Evolutionary conservation across 1,139 yeast genomes (phyloP).

Genomic region (Geotrichum phurueaensis): DNA sequence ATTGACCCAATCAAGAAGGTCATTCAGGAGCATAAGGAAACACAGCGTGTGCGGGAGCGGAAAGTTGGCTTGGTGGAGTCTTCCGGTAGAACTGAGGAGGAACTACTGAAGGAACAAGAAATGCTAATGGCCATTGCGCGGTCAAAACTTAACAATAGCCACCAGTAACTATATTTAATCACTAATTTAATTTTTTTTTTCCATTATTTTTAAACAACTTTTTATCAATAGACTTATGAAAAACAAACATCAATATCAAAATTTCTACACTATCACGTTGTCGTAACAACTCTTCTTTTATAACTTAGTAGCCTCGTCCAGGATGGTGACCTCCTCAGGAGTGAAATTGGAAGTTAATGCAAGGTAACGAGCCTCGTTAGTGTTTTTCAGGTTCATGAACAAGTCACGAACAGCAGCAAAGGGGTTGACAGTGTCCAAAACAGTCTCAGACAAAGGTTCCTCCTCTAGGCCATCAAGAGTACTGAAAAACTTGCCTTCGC

Average conservation of each 20-base stretch:
- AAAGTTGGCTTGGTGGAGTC: conserved; percentile 90
- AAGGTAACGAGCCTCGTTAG: conserved; percentile 31
- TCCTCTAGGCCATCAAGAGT: conserved; percentile 54
- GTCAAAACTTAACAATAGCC: conserved; percentile 40
- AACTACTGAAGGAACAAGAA: conserved; percentile 84
- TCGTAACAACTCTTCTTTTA: not conserved
- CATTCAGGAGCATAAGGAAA: conserved; percentile 79
- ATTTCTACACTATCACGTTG: not conserved
- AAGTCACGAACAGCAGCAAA: conserved; percentile 47
- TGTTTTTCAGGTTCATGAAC: conserved; percentile 34
- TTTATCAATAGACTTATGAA: not conserved
- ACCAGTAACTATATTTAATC: not conserved
- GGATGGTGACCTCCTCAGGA: conserved; percentile 35
- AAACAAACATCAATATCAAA: not conserved
- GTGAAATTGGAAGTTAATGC: conserved; percentile 27
- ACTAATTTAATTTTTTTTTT: not conserved
- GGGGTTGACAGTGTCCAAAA: conserved; percentile 69
- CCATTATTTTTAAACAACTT: not conserved
- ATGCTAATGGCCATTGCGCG: conserved; percentile 85
- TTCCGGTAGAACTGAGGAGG: conserved; percentile 89
- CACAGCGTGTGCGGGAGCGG: conserved; percentile 72
- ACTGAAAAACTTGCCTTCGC: conserved; percentile 2
- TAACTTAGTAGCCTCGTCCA: conserved; percentile 20
- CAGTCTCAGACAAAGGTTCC: conserved; percentile 74
- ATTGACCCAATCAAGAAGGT: conserved; percentile 78